Evolutionary conservation across 73 alveolate species (phyloP).

Genomic region (Uronychia setigera): DNA sequence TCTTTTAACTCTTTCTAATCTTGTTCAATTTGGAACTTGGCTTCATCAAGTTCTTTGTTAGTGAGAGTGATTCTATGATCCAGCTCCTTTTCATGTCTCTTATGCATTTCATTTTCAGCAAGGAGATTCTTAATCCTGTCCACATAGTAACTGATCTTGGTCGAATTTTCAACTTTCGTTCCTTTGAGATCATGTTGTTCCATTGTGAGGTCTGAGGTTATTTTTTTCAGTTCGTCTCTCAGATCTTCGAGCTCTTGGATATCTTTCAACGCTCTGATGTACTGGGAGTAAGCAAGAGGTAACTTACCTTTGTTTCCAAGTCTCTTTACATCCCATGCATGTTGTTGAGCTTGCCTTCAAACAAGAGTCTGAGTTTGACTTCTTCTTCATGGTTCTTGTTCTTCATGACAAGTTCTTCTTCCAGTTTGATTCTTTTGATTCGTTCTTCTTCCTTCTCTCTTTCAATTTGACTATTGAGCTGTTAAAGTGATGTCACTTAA

Average conservation of each 20-base stretch:
- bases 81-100: not conserved
- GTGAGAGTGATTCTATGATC: not conserved
- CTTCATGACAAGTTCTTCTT: conserved; percentile 28
- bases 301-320: conserved; percentile 21
- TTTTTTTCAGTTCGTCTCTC: conserved; percentile 20
- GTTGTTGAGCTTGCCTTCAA: conserved; percentile 48
- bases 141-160: conserved; percentile 31
- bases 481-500: not conserved
- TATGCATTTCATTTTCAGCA: conserved; percentile 28
- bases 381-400: conserved; percentile 56
- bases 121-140: conserved; percentile 49
- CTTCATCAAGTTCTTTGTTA: not conserved
- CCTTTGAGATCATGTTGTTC: conserved; percentile 45
- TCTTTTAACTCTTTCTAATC: not conserved
- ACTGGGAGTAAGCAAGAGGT: conserved; percentile 10
- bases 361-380: conserved; percentile 38
- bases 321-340: conserved; percentile 55
- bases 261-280: conserved; percentile 31
- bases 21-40: not conserved
- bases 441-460: conserved; percentile 2
- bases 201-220: conserved; percentile 10
- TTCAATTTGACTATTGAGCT: not conserved
- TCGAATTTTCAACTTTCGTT: conserved; percentile 40
- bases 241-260: conserved; percentile 21
- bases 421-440: conserved; percentile 2